Percentiles rank a stretch among this genome's conserved stretches.
phyloP scores from a whole-genome alignment of 495 filamentous ascomycete genomes.

The Diplogelasinospora grovesii region DNA sequence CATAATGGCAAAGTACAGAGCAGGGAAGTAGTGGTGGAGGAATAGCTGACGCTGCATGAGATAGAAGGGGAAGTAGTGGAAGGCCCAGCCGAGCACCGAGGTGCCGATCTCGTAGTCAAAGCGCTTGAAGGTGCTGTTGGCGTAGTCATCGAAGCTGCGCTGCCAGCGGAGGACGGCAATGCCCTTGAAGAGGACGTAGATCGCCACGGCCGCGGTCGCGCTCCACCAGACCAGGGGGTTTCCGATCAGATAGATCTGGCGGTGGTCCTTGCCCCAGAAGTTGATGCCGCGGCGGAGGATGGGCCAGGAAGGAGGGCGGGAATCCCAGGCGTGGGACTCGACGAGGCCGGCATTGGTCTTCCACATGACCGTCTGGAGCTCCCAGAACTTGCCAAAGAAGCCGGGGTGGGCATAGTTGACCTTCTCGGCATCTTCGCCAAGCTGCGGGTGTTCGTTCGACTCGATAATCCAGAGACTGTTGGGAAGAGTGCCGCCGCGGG shows the following conservation, averaged over 20 bases:
- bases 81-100: constrained; percentile 82
- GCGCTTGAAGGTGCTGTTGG: constrained; percentile 72
- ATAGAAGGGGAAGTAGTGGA: constrained; percentile 97
- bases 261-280: constrained; percentile 94
- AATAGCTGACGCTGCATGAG: constrained; percentile 94
- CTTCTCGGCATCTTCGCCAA: constrained; percentile 71
- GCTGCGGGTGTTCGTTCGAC: constrained; percentile 71
- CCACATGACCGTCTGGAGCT: constrained; percentile 99
- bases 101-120: constrained; percentile 97
- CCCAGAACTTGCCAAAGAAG: constrained; percentile 98
- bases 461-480: constrained; percentile 98
- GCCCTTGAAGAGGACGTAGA: constrained; percentile 79
- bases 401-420: constrained; percentile 94
- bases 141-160: constrained; percentile 81
- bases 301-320: constrained; percentile 88
- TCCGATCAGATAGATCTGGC: constrained; percentile 93
- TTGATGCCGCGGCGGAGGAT: constrained; percentile 93
- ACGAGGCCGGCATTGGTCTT: constrained; percentile 93
- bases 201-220: constrained; percentile 69
- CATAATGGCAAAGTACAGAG: constrained; percentile 90
- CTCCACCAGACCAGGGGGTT: constrained; percentile 96
- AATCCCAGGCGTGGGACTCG: constrained; percentile 97
- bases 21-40: constrained; percentile 85
- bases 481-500: constrained; percentile 82
- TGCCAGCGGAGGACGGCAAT: constrained; percentile 90